Evolutionary conservation across 1,284 basidiomycete genomes (phyloP).

Genomic region (Gomphus sp.): DNA sequence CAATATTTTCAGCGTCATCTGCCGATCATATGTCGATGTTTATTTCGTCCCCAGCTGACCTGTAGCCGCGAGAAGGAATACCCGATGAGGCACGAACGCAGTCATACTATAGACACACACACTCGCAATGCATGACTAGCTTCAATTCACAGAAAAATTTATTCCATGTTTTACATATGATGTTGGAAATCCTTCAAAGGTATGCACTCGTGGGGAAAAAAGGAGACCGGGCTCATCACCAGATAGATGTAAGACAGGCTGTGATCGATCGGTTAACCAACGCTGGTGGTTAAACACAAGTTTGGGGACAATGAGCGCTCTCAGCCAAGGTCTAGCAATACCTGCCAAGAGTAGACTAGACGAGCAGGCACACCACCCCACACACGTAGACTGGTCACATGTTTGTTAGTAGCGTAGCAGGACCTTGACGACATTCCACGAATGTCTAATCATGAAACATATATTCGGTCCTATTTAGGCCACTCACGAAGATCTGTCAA

Average conservation of each 20-base stretch:
- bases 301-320: conserved; percentile 8
- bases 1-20: conserved; percentile 26
- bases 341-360: background rate
- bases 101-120: too few relatives aligned
- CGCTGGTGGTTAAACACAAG: conserved; percentile 27
- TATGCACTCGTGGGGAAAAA: conserved; percentile 13
- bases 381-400: background rate
- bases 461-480: conserved; percentile 31
- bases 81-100: conserved; percentile 22
- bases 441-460: conserved; percentile 32
- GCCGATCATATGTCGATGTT: conserved; percentile 9
- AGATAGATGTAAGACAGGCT: conserved; percentile 32
- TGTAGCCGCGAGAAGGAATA: conserved; percentile 24
- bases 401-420: background rate
- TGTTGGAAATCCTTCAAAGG: too few relatives aligned
- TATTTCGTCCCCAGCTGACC: too few relatives aligned
- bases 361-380: background rate
- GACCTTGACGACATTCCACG: conserved; percentile 15
- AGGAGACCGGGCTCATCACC: conserved; percentile 32
- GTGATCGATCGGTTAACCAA: conserved; percentile 28
- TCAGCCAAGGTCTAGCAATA: background rate
- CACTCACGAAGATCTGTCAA: conserved; percentile 37
- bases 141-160: too few relatives aligned
- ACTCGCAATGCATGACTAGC: too few relatives aligned
- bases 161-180: too few relatives aligned